A percentile compares a stretch with the other conserved stretches of the same genome.
Conservation (phyloP, 208 protist species). For the Jaenimonas drosophilae region DNA sequence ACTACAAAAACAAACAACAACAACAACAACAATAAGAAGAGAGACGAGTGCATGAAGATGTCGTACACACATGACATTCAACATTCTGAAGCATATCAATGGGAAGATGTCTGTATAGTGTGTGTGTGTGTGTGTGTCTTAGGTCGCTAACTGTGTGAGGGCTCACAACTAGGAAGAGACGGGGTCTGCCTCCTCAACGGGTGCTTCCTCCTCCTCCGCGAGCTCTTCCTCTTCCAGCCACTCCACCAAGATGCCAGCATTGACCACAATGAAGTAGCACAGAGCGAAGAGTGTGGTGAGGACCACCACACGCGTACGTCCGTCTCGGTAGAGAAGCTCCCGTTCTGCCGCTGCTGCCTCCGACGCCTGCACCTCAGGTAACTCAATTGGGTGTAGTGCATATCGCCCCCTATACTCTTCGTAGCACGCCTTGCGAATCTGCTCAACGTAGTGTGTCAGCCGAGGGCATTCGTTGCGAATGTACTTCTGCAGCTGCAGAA, state of each 20-base stretch:
- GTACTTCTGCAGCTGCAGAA: slow-evolving; percentile 34
- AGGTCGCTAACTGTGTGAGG: neutral
- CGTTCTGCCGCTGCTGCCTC: slow-evolving; percentile 1
- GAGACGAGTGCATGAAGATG: neutral
- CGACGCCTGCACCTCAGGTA: slow-evolving; percentile 1
- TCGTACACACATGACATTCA: too few relatives aligned
- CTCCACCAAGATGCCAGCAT: slow-evolving; percentile 44
- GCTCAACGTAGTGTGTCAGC: slow-evolving; percentile 65
- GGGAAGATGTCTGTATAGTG: too few relatives aligned
- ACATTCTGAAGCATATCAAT: too few relatives aligned
- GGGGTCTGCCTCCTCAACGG: slow-evolving; percentile 1
- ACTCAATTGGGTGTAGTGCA: slow-evolving; percentile 22
- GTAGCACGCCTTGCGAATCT: slow-evolving; percentile 56
- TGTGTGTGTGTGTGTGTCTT: neutral
- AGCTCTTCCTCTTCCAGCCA: slow-evolving; percentile 4
- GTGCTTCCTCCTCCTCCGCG: slow-evolving; percentile 20
- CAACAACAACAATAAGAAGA: slow-evolving; percentile 4
- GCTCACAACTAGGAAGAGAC: neutral
- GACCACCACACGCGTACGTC: slow-evolving; percentile 32
- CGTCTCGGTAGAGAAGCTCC: slow-evolving; percentile 42
- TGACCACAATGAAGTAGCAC: slow-evolving; percentile 59
- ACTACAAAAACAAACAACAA: slow-evolving; percentile 5
- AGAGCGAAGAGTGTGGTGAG: slow-evolving; percentile 46
- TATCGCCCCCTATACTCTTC: slow-evolving; percentile 71
- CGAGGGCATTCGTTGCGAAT: slow-evolving; percentile 39